These are phyloP conservation scores for Rauvolfia tetraphylla DNA, from an alignment of 257 asterid species.

Conservation along the genomic window DNA sequence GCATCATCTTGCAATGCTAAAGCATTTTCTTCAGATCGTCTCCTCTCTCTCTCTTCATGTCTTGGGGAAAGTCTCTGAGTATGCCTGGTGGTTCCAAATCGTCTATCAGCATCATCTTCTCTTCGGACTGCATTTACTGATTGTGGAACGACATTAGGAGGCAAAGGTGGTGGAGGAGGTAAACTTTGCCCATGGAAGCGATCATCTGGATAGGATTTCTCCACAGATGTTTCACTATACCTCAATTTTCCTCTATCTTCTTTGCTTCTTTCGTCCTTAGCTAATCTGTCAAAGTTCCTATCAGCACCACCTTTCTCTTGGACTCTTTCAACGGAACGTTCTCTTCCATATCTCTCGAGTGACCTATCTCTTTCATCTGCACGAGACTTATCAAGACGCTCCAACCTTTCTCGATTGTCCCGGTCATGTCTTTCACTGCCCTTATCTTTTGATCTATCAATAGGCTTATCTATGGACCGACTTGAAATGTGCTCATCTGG, in stretches of 20 bases:
- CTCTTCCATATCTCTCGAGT: conserved; percentile 78
- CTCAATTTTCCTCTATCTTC: conserved; percentile 74
- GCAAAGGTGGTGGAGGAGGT: conserved; percentile 99
- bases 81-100: conserved; percentile 76
- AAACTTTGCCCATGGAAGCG: conserved; percentile 72
- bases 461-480: conserved; percentile 52
- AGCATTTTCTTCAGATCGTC: conserved; percentile 86
- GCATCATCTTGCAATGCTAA: conserved; percentile 67
- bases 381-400: conserved; percentile 78
- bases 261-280: conserved; percentile 74
- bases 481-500: conserved; percentile 55
- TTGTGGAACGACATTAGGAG: conserved; percentile 85
- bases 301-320: conserved; percentile 69
- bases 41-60: conserved; percentile 86
- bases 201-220: conserved; percentile 70
- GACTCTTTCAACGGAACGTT: conserved; percentile 82
- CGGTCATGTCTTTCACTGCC: conserved; percentile 76
- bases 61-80: conserved; percentile 88
- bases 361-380: conserved; percentile 93
- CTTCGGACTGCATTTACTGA: conserved; percentile 68
- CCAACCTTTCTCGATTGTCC: conserved; percentile 69
- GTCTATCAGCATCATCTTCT: conserved; percentile 83
- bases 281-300: conserved; percentile 68
- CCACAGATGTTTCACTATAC: conserved; percentile 51
- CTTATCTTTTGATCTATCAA: conserved; percentile 79